Evolutionary conservation across 1,284 basidiomycete species (phyloP), one percentile per base, ranked within the genome.

Genomic region (Cystobasidium slooffiae): DNA sequence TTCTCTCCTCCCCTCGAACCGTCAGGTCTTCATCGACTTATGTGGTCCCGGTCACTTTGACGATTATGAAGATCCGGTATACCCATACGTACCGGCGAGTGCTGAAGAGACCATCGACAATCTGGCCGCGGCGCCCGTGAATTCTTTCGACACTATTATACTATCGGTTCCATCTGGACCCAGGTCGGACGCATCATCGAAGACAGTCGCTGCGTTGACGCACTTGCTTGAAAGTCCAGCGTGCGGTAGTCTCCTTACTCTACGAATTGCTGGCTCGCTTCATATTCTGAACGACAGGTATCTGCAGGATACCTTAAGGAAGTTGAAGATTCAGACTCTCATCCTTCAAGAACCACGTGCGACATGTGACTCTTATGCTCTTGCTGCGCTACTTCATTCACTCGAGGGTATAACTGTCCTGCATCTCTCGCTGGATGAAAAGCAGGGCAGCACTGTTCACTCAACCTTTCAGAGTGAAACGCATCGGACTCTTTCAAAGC

Each of bases 301-400:
- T 16, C 5, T 59, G n/a, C 56, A 59, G 43, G 56, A 12, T 9
- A 24, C 12, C 9, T 39, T 41, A 22, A 43, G 9, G 31, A n/a
- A 39, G 10, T 1, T 43, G n/a, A 43, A 41, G 5, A 18, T 43
- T 41, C 56, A n/a, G 14, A 59, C 8, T n/a, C 18, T 59, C 5
- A n/a, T 59, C 39, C 43, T 59, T 8, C 56, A 59, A 59, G 56
- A 59, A 39, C 56, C 56, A n/a, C 31, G 43, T n/a, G 56, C 56
- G 14, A 9, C 31, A 6, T 3, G 8, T n/a, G 56, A 59, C 9
- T 41, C 56, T 31, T 59, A 59, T 43, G 56, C 56, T 43, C 56
- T 59, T 22, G 56, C 56, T 43, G 56, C 37, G 18, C 6, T 43
- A 10, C 56, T 59, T n/a, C n/a, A 31, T 10, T 31, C 56, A 41